Evolutionary conservation across 2,329 filamentous ascomycete species (phyloP).

Genomic region (Colletotrichum sp.): DNA sequence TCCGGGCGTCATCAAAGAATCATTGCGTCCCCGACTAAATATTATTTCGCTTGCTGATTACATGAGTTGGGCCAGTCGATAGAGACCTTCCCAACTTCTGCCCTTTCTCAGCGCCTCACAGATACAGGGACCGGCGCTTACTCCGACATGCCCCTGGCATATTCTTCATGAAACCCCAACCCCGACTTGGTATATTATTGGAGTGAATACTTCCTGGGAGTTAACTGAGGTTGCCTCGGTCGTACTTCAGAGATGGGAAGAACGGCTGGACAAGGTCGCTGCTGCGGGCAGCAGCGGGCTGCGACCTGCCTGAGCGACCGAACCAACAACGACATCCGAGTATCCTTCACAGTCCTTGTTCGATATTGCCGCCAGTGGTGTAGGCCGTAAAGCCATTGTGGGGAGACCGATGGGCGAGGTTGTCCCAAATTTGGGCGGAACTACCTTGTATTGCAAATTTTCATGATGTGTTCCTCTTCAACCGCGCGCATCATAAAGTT

Average conservation of each 20-base stretch:
- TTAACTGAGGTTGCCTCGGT: too few relatives aligned
- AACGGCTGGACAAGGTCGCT: too few relatives aligned
- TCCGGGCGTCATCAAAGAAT: not conserved
- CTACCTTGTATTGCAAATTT: not conserved
- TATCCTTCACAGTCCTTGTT: too few relatives aligned
- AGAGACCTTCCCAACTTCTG: not conserved
- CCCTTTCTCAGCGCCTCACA: not conserved
- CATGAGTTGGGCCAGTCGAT: not conserved
- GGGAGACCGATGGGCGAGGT: too few relatives aligned
- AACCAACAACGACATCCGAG: too few relatives aligned
- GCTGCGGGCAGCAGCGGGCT: too few relatives aligned
- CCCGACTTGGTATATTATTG: not conserved
- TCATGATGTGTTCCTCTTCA: not conserved
- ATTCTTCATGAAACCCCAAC: not conserved
- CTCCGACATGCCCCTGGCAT: not conserved
- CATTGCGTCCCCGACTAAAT: not conserved
- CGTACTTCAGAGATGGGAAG: too few relatives aligned
- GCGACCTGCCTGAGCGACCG: too few relatives aligned
- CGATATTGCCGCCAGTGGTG: too few relatives aligned
- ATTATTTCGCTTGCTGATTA: not conserved
- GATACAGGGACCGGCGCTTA: not conserved
- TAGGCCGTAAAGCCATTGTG: too few relatives aligned
- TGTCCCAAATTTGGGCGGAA: not conserved
- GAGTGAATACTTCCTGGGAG: accelerated
- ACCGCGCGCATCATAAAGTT: not conserved